Base-by-base conservation (phyloP, 2,329 filamentous ascomycete species). In the Chaetomium strumarium region DNA sequence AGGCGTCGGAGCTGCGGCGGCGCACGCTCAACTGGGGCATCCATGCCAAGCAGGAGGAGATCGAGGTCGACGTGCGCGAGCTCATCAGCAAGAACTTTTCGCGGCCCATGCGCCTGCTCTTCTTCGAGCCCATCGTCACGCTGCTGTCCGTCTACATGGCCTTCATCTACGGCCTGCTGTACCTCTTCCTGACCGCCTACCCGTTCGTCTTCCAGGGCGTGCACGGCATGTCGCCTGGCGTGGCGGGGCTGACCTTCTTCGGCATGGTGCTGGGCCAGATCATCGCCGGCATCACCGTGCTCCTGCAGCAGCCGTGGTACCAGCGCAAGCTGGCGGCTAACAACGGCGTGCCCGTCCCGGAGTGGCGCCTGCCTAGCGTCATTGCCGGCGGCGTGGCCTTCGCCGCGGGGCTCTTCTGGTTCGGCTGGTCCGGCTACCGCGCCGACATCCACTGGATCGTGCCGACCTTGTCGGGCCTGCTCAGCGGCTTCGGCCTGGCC, bases 171-270 rank as follows among this genome's bases (percentile, higher is more conserved):
- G 86, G 76, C 14, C 75, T 93, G 0, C 79, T 95, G 1, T 95
- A 93, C 64, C 83, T 92, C 24, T 93, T 93, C 73, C 75, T 96
- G 48, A 91, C 88, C 0, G 87, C 89, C 1, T 95, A 95, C 62
- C 85, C 87, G 0, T 79, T 93, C 41, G 86, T 95, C 44, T 95
- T 93, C 70, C 75, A 85, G 56, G 74, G 76, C 29, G 76, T 90
- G 5, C 86, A 95, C 67, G 77, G 79, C 59, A 85, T 92, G 72
- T 80, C 72, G 33, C 63, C 76, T 1, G 90, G 90, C 52, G 69
- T 88, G 16, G 79, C 83, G 4, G 90, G 90, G 1, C 76, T 96
- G 5, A 83, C 89, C 5, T 95, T 90, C 67, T 88, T 96, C 62
- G 90, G 90, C 50, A 88, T 96, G 84, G 80, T 93, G 47, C 62